Percentiles rank a stretch among this genome's conserved stretches.
Evolutionary conservation across 495 filamentous ascomycete genomes (phyloP).

Genomic region (Penicillium paradoxum): DNA sequence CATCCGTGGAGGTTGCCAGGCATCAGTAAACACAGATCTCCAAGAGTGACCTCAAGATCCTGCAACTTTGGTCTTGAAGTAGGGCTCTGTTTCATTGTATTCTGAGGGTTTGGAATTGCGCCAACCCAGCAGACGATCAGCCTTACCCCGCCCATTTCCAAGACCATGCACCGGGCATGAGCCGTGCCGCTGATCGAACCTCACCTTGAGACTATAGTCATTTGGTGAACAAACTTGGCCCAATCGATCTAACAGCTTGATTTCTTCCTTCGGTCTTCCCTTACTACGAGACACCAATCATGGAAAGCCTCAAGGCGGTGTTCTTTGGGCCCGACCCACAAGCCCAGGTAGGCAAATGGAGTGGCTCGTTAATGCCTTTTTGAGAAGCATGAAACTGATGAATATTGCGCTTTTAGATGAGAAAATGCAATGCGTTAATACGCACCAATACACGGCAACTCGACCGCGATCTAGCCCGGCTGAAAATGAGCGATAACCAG

Average conservation of each 20-base stretch:
- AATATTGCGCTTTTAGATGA: conserved; percentile 53
- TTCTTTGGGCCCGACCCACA: conserved; percentile 92
- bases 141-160: conserved; percentile 5
- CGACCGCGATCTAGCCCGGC: conserved; percentile 80
- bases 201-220: background rate
- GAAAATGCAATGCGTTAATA: conserved; percentile 92
- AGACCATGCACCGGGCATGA: conserved; percentile 11
- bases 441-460: conserved; percentile 89
- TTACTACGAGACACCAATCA: conserved; percentile 28
- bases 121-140: background rate
- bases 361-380: background rate
- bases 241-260: background rate
- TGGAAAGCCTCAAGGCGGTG: conserved; percentile 82
- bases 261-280: background rate
- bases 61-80: background rate
- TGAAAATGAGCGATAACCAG: conserved; percentile 73
- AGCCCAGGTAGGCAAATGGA: conserved; percentile 59
- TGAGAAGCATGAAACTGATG: background rate
- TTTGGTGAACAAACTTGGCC: background rate
- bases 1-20: background rate
- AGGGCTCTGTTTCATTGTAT: background rate
- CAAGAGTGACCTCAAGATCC: background rate
- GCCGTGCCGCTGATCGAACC: conserved; percentile 1
- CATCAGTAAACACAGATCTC: background rate
- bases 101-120: background rate